Percentiles rank a stretch among this genome's conserved stretches.
These are phyloP conservation scores for Colletotrichum sp. DNA, from an alignment of 2,329 filamentous ascomycete species.

Conservation along the genomic window DNA sequence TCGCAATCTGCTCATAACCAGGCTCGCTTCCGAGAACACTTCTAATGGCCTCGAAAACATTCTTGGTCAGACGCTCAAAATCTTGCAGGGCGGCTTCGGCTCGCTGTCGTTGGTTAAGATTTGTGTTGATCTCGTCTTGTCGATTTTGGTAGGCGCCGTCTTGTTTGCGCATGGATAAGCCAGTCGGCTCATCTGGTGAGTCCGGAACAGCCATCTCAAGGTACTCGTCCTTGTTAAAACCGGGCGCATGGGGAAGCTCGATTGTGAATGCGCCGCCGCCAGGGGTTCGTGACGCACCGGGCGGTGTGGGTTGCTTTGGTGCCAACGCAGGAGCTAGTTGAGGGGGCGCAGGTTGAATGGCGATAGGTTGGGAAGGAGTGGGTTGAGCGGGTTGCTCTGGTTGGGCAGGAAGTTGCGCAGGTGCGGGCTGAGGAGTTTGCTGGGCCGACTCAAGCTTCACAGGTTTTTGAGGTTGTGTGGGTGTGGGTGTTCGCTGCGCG, in stretches of 20 bases:
- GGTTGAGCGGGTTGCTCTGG: neutral
- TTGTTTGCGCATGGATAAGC: conserved; percentile 56
- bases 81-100: conserved; percentile 76
- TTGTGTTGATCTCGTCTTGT: conserved; percentile 63
- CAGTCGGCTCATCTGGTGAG: conserved; percentile 48
- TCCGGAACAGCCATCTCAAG: conserved; percentile 45
- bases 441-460: neutral
- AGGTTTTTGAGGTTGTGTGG: neutral
- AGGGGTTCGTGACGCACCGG: neutral
- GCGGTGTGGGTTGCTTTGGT: neutral
- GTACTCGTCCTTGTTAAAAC: conserved; percentile 59
- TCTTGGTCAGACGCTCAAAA: conserved; percentile 71
- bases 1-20: conserved; percentile 59
- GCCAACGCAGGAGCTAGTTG: neutral
- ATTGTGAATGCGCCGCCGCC: conserved; percentile 41
- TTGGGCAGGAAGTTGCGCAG: neutral
- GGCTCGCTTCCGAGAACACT: conserved; percentile 63
- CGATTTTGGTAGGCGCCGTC: conserved; percentile 45
- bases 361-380: neutral
- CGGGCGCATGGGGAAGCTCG: conserved; percentile 46
- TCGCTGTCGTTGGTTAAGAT: conserved; percentile 81
- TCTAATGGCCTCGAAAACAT: conserved; percentile 80
- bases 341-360: neutral
- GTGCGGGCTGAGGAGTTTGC: neutral
- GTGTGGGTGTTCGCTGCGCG: neutral